Evolutionary conservation across 2,329 filamentous ascomycete genomes (phyloP), one percentile per base, ranked within the genome.

Genomic region (Cercospora beticola): DNA sequence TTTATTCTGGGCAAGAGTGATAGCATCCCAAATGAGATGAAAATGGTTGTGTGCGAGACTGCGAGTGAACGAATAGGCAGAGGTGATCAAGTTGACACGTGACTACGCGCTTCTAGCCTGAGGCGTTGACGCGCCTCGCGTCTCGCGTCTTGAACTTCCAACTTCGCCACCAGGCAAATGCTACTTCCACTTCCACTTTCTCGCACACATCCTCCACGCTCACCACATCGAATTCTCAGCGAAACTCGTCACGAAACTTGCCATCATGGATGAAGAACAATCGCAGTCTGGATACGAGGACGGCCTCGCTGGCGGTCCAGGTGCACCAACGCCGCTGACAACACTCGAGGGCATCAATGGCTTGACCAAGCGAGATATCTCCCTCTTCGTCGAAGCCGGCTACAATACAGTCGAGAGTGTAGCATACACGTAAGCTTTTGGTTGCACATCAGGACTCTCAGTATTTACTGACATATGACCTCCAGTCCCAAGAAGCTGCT

Each of bases 351-450:
- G 94, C 31, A 84, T 97, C 70, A 89, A 91, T 57, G 94, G 94
- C 14, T 83, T 98, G 73, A 97, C 94, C n/a, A 94, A 94, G 74
- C 89, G 96, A 76, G 95, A 99, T 78, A 96, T 98, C 74, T 95
- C 97, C 78, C 85, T 97, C 46, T 88, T 99, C 23, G 85, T 96
- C 18, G 94, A 98, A 76, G 94, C 92, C 46, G 95, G 95, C 5
- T 98, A 89, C 80, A 93, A 98, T 79, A 99, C 95, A 0, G 93
- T 99, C 43, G 95, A 99, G 81, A 90, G 94, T 2, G 91, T 99
- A 69, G 95, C 95, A 61, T 99, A 99, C 79, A 98, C 95, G 78
- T 91, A 87, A 64, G 86, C 77, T 33, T 28, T 23, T 23, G 14
- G 26, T 56, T 26, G 49, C 21, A 26, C 21, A 40, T 36, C 28